Evolutionary conservation across 495 filamentous ascomycete genomes (phyloP).

Genomic region (Xylaria flabelliformis): DNA sequence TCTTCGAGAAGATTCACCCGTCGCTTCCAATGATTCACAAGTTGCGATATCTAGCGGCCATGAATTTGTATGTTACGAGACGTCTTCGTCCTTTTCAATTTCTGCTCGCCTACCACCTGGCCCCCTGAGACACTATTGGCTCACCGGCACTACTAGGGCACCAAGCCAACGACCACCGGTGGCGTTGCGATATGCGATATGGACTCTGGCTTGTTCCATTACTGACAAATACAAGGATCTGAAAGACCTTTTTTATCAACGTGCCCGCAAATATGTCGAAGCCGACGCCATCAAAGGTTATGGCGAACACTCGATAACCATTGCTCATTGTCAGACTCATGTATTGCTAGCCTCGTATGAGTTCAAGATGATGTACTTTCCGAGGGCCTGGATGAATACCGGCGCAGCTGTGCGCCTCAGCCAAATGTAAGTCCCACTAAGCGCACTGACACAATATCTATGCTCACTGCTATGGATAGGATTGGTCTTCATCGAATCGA

Average conservation of each 20-base stretch:
- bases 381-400: constrained; percentile 91
- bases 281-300: constrained; percentile 91
- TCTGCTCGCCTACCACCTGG: neutral
- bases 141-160: constrained; percentile 52
- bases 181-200: constrained; percentile 90
- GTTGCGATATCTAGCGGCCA: constrained; percentile 79
- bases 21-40: constrained; percentile 88
- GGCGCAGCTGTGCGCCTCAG: constrained; percentile 77
- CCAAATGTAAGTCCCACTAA: constrained; percentile 66
- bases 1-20: constrained; percentile 88
- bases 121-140: constrained; percentile 15
- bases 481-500: constrained; percentile 92
- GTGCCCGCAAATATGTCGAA: constrained; percentile 88
- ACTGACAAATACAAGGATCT: constrained; percentile 79
- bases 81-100: neutral
- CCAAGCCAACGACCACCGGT: constrained; percentile 87
- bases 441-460: neutral
- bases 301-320: constrained; percentile 82
- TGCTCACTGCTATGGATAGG: constrained; percentile 42
- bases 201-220: constrained; percentile 84
- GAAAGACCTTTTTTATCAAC: constrained; percentile 84
- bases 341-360: constrained; percentile 81
- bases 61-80: constrained; percentile 68
- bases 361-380: constrained; percentile 98
- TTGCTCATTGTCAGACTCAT: constrained; percentile 85